These are phyloP conservation scores for Bidens hawaiensis DNA, from an alignment of 140 eudicot species.

Conservation along the genomic window DNA sequence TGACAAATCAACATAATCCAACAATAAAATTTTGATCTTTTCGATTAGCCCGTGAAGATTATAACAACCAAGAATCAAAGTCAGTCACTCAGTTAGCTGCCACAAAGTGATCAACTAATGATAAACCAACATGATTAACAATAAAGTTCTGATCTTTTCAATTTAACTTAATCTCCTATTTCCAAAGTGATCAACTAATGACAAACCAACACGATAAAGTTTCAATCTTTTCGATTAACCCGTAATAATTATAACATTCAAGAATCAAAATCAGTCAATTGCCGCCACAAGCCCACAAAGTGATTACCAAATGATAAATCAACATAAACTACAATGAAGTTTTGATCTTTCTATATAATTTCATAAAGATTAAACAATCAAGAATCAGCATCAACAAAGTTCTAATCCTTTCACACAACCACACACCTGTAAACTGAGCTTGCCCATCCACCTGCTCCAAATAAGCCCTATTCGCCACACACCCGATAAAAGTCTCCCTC, in stretches of 20 bases:
- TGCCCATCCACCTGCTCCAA: conserved; percentile 34
- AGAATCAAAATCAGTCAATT: background rate
- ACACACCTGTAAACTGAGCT: conserved; percentile 37
- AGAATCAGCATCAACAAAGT: no score
- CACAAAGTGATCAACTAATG: background rate
- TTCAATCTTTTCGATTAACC: no score
- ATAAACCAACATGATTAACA: background rate
- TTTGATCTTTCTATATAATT: no score
- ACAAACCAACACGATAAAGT: background rate
- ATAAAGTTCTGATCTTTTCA: background rate
- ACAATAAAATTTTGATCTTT: background rate
- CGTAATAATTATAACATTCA: background rate
- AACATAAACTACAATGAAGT: no score
- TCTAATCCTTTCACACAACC: background rate
- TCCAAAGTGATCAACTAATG: background rate
- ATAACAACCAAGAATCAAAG: background rate
- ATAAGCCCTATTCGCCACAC: conserved; percentile 39
- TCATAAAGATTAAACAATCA: no score
- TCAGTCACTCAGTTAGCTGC: background rate
- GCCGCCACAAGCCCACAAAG: no score
- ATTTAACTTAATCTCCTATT: background rate
- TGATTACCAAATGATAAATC: no score
- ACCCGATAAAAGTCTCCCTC: conserved; percentile 68
- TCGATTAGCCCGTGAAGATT: background rate
- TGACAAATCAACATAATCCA: background rate